Conservation (phyloP, 2,329 filamentous ascomycete species). For the Talaromyces sp. region DNA sequence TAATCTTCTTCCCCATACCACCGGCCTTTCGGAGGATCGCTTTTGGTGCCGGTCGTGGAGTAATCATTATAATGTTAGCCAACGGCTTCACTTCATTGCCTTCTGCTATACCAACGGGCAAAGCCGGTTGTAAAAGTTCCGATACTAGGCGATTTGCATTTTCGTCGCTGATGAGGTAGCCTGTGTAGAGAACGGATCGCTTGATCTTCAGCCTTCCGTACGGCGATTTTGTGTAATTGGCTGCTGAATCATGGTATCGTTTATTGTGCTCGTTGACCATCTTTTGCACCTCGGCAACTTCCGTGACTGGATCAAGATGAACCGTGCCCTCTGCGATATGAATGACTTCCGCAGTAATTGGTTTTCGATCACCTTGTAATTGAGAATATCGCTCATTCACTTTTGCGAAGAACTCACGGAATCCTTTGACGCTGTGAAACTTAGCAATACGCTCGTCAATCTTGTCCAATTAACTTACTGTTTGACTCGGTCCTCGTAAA, state of each 20-base stretch:
- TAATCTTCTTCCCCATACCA: slow-evolving; percentile 77
- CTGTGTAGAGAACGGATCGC: slow-evolving; percentile 86
- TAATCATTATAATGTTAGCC: slow-evolving; percentile 88
- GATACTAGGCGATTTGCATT: slow-evolving; percentile 70
- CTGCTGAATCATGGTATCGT: slow-evolving; percentile 28
- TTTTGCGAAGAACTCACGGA: slow-evolving; percentile 76
- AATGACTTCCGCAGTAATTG: slow-evolving; percentile 75
- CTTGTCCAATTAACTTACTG: slow-evolving; percentile 41
- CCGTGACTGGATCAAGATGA: slow-evolving; percentile 70
- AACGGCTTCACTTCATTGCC: slow-evolving; percentile 71
- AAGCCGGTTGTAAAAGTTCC: slow-evolving; percentile 55
- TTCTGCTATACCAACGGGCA: slow-evolving; percentile 61
- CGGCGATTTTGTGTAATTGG: slow-evolving; percentile 40
- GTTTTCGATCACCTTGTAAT: slow-evolving; percentile 52
- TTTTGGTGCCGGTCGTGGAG: slow-evolving; percentile 68
- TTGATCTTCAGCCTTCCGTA: slow-evolving; percentile 65
- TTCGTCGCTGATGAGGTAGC: slow-evolving; percentile 73
- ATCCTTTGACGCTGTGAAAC: slow-evolving; percentile 62
- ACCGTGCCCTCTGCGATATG: slow-evolving; percentile 76
- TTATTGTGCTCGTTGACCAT: slow-evolving; percentile 85
- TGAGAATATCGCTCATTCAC: slow-evolving; percentile 64
- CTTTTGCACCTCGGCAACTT: slow-evolving; percentile 80
- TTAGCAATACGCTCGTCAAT: not conserved
- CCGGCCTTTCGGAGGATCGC: slow-evolving; percentile 78
- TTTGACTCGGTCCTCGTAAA: slow-evolving; percentile 63